Conservation (phyloP, 2,329 filamentous ascomycete species). For the Pseudocercospora fuligena region DNA sequence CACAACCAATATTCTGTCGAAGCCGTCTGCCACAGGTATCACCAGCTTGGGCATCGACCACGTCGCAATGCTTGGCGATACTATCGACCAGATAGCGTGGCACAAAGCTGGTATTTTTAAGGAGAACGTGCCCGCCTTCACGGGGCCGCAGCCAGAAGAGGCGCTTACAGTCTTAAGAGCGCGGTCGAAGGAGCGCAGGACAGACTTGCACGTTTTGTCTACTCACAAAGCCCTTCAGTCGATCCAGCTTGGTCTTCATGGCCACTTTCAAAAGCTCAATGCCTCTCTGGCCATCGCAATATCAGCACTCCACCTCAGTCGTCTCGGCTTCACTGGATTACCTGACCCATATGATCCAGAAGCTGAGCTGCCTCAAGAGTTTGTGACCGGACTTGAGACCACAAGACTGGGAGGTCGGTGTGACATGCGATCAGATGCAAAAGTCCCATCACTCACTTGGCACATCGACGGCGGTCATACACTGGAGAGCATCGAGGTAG, state of each 20-base stretch:
- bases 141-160: constrained; percentile 60
- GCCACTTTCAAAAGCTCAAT: constrained; percentile 67
- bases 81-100: constrained; percentile 84
- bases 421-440: constrained; percentile 65
- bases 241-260: constrained; percentile 63
- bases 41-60: constrained; percentile 87
- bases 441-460: constrained; percentile 65
- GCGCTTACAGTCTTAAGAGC: constrained; percentile 62
- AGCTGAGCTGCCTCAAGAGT: constrained; percentile 61
- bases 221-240: constrained; percentile 54
- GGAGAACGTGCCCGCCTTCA: constrained; percentile 64
- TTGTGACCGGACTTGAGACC: constrained; percentile 67
- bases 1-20: constrained; percentile 80
- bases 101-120: constrained; percentile 92
- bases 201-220: constrained; percentile 54
- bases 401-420: constrained; percentile 78
- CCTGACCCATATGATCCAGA: constrained; percentile 47
- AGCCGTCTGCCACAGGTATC: constrained; percentile 73
- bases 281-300: constrained; percentile 65
- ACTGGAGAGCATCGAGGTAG: constrained; percentile 76
- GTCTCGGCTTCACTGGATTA: constrained; percentile 48
- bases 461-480: constrained; percentile 89
- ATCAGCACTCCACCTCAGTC: constrained; percentile 62
- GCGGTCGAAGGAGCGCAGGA: constrained; percentile 57
- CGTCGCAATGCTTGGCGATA: constrained; percentile 76